A percentile compares a stretch with the other conserved stretches of the same genome.
Evolutionary conservation across 1,284 basidiomycete species (phyloP).

Genomic region (Athelia psychrophila): DNA sequence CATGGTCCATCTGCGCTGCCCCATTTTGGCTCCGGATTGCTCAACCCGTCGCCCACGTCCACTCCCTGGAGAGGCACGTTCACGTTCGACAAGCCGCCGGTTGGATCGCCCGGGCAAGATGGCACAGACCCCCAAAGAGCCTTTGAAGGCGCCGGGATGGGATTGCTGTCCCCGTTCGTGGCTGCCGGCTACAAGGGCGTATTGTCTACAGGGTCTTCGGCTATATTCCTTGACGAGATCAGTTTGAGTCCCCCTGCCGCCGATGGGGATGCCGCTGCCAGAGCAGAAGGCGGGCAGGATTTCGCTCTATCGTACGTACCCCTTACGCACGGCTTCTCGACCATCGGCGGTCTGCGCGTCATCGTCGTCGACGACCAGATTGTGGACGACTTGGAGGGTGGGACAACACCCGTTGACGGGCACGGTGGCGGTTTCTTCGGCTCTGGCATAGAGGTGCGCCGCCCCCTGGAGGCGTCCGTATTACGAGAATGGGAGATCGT

Average conservation of each 20-base stretch:
- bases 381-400: slow-evolving; percentile 21
- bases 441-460: not conserved
- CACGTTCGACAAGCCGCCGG: slow-evolving; percentile 47
- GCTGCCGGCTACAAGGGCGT: slow-evolving; percentile 32
- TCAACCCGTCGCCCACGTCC: slow-evolving; percentile 43
- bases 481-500: slow-evolving; percentile 70
- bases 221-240: slow-evolving; percentile 40
- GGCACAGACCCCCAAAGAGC: slow-evolving; percentile 20
- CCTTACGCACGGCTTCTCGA: slow-evolving; percentile 49
- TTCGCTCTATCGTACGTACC: slow-evolving; percentile 63
- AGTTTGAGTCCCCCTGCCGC: slow-evolving; percentile 24
- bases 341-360: slow-evolving; percentile 62
- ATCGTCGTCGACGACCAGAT: slow-evolving; percentile 55
- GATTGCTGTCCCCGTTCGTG: slow-evolving; percentile 43
- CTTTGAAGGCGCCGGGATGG: slow-evolving; percentile 10
- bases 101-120: slow-evolving; percentile 36
- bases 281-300: slow-evolving; percentile 42
- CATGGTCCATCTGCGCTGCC: slow-evolving; percentile 17
- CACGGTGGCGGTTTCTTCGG: too few species aligned
- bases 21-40: slow-evolving; percentile 42
- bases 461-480: slow-evolving; percentile 29
- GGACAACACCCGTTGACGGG: slow-evolving; percentile 16
- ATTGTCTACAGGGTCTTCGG: slow-evolving; percentile 53
- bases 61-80: slow-evolving; percentile 37
- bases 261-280: slow-evolving; percentile 19